Base-by-base conservation (phyloP, 1,284 basidiomycete genomes). In the Phaffia rhodozyma region DNA sequence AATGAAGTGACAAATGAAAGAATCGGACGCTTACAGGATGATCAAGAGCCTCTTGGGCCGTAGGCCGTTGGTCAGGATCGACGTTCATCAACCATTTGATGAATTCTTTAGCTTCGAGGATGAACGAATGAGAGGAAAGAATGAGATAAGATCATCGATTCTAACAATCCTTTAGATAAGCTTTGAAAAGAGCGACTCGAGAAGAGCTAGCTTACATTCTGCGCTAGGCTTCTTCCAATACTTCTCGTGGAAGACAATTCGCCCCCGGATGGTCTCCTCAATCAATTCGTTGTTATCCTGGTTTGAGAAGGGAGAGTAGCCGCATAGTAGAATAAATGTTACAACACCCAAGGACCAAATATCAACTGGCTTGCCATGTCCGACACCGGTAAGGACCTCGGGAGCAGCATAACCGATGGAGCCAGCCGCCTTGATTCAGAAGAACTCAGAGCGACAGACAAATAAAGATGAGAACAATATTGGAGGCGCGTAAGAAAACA, bases 331-430 rank as follows among this genome's bases (percentile, higher is more conserved):
- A 57, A 91, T 88, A 74, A 96, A 98, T 18, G 91, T 89, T 70
- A 98, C 96, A 67, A 97, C 84, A 87, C 94, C 94, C 13, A 86
- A 86, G 58, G 86, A 86, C 94, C 94, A 97, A 51, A 94, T 77
- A 74, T 97, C 94, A 13, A 97, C 92, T 6, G 89, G 84, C 73
- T 91, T 91, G 47, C 91, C 86, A 72, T 98, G 92, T 0, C 90
- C 90, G 50, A 81, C 75, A 70, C 87, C 85, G 66, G 81, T 83
- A 30, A 97, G 78, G 5, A 98, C 88, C 74, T 98, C 94, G 1
- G 91, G 91, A 1, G 93, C 92, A 25, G 93, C 89, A 71, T 97
- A 97, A 1, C 93, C 93, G 67, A 94, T 86, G 69, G 86, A 89
- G 0, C 94, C 94, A 0, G 92, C 93, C 2, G 64, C 64, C 62